Percentiles rank a stretch among this genome's conserved stretches.
phyloP scores from a whole-genome alignment of 495 filamentous ascomycete genomes.

The Neurospora tetraspora region DNA sequence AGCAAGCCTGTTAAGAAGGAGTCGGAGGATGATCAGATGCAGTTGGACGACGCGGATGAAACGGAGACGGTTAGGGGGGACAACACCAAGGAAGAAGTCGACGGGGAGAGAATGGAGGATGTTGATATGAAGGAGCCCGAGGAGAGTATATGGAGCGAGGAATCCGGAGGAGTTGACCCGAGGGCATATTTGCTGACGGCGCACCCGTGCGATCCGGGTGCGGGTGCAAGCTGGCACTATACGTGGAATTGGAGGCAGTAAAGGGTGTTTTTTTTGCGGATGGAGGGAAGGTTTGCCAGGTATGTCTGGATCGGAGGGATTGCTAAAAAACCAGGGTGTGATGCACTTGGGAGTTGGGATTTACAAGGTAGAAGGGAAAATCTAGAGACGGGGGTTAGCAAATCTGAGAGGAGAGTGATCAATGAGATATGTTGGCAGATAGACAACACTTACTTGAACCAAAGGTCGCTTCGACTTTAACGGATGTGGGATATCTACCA shows the following conservation, averaged over 20 bases:
- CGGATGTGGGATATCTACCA: neutral
- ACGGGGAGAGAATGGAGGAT: neutral
- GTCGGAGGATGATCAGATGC: neutral
- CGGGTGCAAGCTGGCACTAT: neutral
- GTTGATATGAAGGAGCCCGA: neutral
- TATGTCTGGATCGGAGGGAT: neutral
- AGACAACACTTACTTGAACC: neutral
- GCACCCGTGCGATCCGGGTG: neutral
- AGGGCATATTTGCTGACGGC: neutral
- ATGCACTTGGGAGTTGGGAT: neutral
- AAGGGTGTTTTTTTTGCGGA: neutral
- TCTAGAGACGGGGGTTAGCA: neutral
- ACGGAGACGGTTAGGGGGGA: neutral
- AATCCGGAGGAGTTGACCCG: neutral
- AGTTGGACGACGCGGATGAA: neutral
- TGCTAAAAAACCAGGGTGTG: neutral
- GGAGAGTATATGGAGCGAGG: neutral
- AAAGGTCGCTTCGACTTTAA: neutral
- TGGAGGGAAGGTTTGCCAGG: neutral
- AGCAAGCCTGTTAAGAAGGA: neutral
- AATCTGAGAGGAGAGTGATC: neutral
- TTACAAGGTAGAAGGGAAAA: neutral
- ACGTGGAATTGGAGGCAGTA: neutral
- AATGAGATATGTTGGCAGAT: neutral
- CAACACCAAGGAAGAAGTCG: neutral